Evolutionary conservation across 768 basidiomycete genomes (phyloP), one percentile per base, ranked within the genome.

Genomic region (Mycena galericulata): DNA sequence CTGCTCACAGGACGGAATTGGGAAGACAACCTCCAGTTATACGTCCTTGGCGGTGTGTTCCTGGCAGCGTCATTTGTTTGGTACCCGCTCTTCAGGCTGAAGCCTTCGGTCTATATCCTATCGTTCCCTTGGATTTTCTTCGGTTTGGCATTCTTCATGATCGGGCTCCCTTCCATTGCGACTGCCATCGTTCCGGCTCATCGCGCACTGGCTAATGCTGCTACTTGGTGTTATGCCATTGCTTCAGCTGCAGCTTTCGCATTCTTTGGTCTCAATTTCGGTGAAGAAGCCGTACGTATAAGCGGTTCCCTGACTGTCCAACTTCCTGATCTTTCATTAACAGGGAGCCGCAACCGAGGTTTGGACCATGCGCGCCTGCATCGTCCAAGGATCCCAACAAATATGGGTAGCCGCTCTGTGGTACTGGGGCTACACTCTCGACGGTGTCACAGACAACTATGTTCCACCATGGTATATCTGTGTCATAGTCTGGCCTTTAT

Each of bases 231-330:
- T 49, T 98, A 98, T 80, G 96, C 96, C 32, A 79, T 95, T 55
- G 96, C 92, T 22, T 97, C 96, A n/a, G 92, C 96, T 15, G 96
- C 94, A 32, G 92, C 94, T 14, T 98, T 97, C 86, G 82, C 90
- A 54, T 97, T 95, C 87, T 98, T 98, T 75, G 96, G 96, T 75
- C 86, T 97, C 69, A 98, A 98, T 80, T 98, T 98, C 77, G 96
- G 96, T 78, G 96, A 98, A 83, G 96, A 97, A 86, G 96, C 96
- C 20, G 93, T 92, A 79, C 55, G 85, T 82, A 43, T 9, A n/a
- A 24, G 14, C 36, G 51, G 24, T 47, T 55, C 8, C 12, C 26
- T 6, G n/a, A 27, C 18, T 24, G 51, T n/a, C 32, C 27, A 30
- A 8, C 57, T 29, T 61, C 2, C 45, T 54, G 65, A 47, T 63